Evolutionary conservation across 1,139 yeast species (phyloP).

Genomic region (Candida sp.): DNA sequence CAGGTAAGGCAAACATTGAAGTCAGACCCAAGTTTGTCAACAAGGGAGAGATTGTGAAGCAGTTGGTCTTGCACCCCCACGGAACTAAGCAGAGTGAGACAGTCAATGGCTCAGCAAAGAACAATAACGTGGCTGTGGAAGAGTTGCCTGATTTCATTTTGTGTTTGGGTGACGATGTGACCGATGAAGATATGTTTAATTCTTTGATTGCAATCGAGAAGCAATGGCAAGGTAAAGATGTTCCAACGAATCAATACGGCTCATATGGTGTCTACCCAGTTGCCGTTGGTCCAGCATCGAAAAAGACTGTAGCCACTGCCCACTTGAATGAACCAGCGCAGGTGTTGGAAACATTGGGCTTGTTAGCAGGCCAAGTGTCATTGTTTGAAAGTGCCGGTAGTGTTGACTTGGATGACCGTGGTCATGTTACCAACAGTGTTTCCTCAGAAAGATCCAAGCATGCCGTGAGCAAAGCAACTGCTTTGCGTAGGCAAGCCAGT

Average conservation of each 20-base stretch:
- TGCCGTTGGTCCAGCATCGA: conserved; percentile 95
- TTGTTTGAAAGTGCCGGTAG: conserved; percentile 79
- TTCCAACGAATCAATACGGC: conserved; percentile 49
- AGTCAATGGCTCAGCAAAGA: neutral
- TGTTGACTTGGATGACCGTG: conserved; percentile 75
- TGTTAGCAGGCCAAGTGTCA: conserved; percentile 76
- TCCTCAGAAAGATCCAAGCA: conserved; percentile 46
- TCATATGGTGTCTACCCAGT: conserved; percentile 81
- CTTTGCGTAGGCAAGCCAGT: conserved; percentile 17
- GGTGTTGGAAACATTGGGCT: conserved; percentile 84
- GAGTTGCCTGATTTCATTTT: conserved; percentile 80
- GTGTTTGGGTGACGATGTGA: conserved; percentile 94
- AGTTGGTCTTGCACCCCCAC: conserved; percentile 69
- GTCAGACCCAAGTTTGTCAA: conserved; percentile 94
- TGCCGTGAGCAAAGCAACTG: conserved; percentile 39
- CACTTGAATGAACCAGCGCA: conserved; percentile 88
- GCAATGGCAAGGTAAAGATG: conserved; percentile 41
- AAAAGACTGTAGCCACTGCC: conserved; percentile 85
- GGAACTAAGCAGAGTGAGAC: conserved; percentile 46
- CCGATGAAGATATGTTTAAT: conserved; percentile 97
- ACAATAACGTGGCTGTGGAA: conserved; percentile 34
- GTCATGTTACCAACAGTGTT: conserved; percentile 58
- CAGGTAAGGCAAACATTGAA: conserved; percentile 90
- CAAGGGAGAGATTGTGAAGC: conserved; percentile 94
- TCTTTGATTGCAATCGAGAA: conserved; percentile 67